Evolutionary conservation across 257 asterid genomes (phyloP).

Genomic region (Verbascum thapsus): DNA sequence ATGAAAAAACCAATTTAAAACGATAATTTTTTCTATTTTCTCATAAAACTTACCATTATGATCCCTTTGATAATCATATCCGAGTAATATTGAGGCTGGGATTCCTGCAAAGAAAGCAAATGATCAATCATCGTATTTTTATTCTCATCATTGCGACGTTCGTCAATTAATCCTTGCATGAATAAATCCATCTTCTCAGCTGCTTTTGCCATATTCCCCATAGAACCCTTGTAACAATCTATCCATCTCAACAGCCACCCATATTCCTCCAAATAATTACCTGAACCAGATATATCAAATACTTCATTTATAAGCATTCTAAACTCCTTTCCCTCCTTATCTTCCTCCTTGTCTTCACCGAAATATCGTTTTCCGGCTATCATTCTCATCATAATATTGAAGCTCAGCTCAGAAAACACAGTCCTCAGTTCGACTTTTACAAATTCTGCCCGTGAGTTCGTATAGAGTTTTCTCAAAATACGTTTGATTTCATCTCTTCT

Average conservation of each 20-base stretch:
- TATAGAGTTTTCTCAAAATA: slow-evolving; percentile 28
- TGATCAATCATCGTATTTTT: slow-evolving; percentile 56
- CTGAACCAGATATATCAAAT: slow-evolving; percentile 29
- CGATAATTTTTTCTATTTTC: too few species aligned
- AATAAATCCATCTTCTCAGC: slow-evolving; percentile 36
- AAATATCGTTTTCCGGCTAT: slow-evolving; percentile 56
- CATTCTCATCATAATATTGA: slow-evolving; percentile 67
- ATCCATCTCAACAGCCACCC: slow-evolving; percentile 43
- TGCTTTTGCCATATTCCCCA: slow-evolving; percentile 39
- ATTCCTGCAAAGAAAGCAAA: slow-evolving; percentile 55
- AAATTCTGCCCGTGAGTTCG: slow-evolving; percentile 5
- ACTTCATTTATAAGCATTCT: slow-evolving; percentile 36
- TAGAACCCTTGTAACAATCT: slow-evolving; percentile 33
- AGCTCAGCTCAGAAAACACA: slow-evolving; percentile 36
- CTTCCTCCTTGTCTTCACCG: slow-evolving; percentile 41
- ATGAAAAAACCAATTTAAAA: too few species aligned
- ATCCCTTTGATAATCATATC: slow-evolving; percentile 58
- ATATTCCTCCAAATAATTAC: slow-evolving; percentile 31
- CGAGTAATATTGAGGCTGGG: slow-evolving; percentile 52
- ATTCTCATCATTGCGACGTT: slow-evolving; percentile 26
- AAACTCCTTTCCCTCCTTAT: slow-evolving; percentile 44
- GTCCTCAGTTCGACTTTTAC: slow-evolving; percentile 41
- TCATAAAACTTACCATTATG: slow-evolving; percentile 36
- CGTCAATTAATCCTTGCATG: slow-evolving; percentile 60
- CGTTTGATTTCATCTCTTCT: slow-evolving; percentile 42